phyloP scores from a whole-genome alignment of 2,329 filamentous ascomycete genomes.

The Acrocalymma vagum region DNA sequence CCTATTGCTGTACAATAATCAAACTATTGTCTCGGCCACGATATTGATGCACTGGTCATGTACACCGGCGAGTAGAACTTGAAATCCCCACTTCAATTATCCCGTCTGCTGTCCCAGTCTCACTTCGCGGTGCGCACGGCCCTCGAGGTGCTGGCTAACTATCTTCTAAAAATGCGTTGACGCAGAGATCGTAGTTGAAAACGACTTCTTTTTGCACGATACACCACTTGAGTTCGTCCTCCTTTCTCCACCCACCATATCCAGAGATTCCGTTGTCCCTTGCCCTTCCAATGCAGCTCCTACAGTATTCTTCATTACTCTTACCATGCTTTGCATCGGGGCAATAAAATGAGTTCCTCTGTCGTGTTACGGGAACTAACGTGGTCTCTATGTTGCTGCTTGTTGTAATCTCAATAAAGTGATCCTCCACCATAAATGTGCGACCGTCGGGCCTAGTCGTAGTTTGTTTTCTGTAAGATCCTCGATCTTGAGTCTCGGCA shows the following conservation, averaged over 20 bases:
- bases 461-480: too few species aligned
- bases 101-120: too few species aligned
- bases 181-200: slow-evolving; percentile 11
- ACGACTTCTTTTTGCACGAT: slow-evolving; percentile 10
- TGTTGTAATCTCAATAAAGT: slow-evolving; percentile 8
- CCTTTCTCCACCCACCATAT: slow-evolving; percentile 7
- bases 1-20: too few species aligned
- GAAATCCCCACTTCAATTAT: too few species aligned
- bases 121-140: too few species aligned
- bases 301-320: slow-evolving; percentile 10
- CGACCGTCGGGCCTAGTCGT: too few species aligned
- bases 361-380: slow-evolving; percentile 6
- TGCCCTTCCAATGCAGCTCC: slow-evolving; percentile 7
- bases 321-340: slow-evolving; percentile 9
- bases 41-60: too few species aligned
- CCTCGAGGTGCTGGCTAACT: slow-evolving; percentile 1
- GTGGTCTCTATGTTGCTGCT: slow-evolving; percentile 10
- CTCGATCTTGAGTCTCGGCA: too few species aligned
- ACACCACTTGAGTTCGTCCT: slow-evolving; percentile 11
- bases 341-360: slow-evolving; percentile 9
- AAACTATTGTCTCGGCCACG: too few species aligned
- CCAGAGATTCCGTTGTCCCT: slow-evolving; percentile 3
- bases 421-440: slow-evolving; percentile 11
- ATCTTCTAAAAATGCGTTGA: slow-evolving; percentile 2
- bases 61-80: too few species aligned